These are phyloP conservation scores for Reutealis trisperma DNA, from an alignment of 345 rosid species.

Conservation along the genomic window DNA sequence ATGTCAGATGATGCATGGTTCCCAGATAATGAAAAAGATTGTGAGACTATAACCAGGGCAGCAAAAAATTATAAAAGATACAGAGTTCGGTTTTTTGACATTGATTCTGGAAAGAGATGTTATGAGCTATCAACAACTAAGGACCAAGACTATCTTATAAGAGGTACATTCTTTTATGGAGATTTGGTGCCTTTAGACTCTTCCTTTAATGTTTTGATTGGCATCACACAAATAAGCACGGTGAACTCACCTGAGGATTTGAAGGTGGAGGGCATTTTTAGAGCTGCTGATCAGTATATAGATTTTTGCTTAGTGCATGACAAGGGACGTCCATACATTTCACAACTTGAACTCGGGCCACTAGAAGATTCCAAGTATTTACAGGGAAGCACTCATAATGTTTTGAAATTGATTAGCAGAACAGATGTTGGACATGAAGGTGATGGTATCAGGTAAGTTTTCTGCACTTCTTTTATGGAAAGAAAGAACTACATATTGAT, in stretches of 20 bases:
- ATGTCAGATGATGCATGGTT: slow-evolving; percentile 44
- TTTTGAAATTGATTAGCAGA: slow-evolving; percentile 50
- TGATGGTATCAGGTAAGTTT: slow-evolving; percentile 43
- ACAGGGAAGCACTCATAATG: slow-evolving; percentile 24
- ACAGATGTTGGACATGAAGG: slow-evolving; percentile 40
- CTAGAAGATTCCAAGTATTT: slow-evolving; percentile 40
- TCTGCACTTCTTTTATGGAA: background rate
- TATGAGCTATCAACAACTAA: slow-evolving; percentile 39
- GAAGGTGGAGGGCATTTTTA: slow-evolving; percentile 50
- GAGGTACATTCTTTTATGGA: slow-evolving; percentile 40
- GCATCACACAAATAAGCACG: slow-evolving; percentile 35
- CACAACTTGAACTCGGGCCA: slow-evolving; percentile 55
- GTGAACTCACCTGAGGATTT: slow-evolving; percentile 34
- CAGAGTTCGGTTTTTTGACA: slow-evolving; percentile 41
- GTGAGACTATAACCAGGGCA: slow-evolving; percentile 27
- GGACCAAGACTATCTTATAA: slow-evolving; percentile 46
- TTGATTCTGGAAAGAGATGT: slow-evolving; percentile 49
- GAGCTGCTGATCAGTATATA: slow-evolving; percentile 27
- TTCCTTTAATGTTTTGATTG: slow-evolving; percentile 39
- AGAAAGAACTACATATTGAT: background rate
- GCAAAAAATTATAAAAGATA: slow-evolving; percentile 17
- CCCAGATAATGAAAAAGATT: slow-evolving; percentile 28
- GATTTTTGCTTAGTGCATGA: slow-evolving; percentile 50
- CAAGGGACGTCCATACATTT: slow-evolving; percentile 49
- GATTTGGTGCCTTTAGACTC: slow-evolving; percentile 18